Evolutionary conservation across 108 stramenopile species (phyloP), one percentile per base, ranked within the genome.

Genomic region (Fragilaria radians): DNA sequence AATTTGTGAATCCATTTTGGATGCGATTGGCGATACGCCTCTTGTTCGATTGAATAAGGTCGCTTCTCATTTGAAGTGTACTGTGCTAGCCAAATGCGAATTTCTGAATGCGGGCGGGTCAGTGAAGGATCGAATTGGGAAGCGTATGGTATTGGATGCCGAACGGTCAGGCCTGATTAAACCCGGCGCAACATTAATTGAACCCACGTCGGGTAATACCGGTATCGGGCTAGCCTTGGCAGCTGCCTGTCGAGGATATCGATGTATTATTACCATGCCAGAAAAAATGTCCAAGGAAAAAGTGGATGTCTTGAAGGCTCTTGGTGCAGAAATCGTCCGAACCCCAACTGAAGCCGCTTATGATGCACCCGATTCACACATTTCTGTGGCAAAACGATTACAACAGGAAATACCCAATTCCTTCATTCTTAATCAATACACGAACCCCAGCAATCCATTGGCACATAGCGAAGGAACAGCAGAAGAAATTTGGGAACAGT

Each of bases 171-270:
- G 89, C 4, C 48, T 65, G 0, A 80, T 93, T 49, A 72, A 95
- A 65, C 84, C 86, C 7, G 96, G 96, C 19, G 36, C 14, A 11
- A 94, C 93, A 55, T 61, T 97, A 28, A 95, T 97, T 61, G 96
- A 97, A 67, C 94, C 94, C n/a, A 97, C 96, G 3, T 81, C 80
- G 18, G 96, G 96, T 14, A 97, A 96, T 75, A 97, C 96, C 5
- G 95, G 96, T 33, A 97, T 97, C 51, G 95, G 96, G 17, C 71
- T 97, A 5, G 94, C 96, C 0, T 61, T 95, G 45, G 91, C 88
- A 5, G 80, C 86, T 21, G 94, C 94, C 5, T 82, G 93, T 17
- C 86, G 85, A 59, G 94, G 94, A 0, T 93, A 89, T 57, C 72
- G 74, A 30, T 87, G 83, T 55, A 94, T 97, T 56, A 95, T 97